Conservation (phyloP, 306 rosid species). For the Vicia faba region DNA sequence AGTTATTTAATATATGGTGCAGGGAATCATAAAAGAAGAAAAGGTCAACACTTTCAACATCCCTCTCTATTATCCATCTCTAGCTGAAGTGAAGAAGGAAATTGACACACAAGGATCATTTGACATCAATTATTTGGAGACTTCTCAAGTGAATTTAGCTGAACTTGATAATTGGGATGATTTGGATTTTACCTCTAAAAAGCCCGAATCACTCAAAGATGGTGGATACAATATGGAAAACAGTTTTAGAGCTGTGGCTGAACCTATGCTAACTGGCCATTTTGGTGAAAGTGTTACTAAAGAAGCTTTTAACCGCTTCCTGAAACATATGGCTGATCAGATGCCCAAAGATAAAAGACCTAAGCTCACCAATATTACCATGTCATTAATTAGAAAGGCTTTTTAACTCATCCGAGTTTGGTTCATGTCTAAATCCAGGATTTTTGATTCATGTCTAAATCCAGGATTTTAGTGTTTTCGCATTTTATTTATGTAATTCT, state of each 20-base stretch:
- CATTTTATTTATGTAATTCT: no score
- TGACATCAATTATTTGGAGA: slow-evolving; percentile 12
- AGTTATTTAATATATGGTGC: not conserved
- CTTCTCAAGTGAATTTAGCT: not conserved
- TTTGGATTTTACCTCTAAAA: not conserved
- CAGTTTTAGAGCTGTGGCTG: slow-evolving; percentile 39
- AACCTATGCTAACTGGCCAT: not conserved
- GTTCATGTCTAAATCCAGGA: no score
- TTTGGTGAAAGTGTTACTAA: not conserved
- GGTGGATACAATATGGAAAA: slow-evolving; percentile 35
- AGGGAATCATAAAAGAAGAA: slow-evolving; percentile 42
- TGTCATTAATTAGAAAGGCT: not conserved
- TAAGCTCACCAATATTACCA: not conserved
- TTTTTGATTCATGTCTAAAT: no score
- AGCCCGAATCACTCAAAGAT: not conserved
- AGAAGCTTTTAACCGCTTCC: not conserved
- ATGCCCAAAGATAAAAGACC: not conserved
- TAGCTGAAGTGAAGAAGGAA: slow-evolving; percentile 41
- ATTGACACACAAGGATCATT: slow-evolving; percentile 45
- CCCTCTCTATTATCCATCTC: slow-evolving; percentile 48
- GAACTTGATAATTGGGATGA: not conserved
- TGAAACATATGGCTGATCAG: not conserved
- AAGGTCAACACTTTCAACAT: slow-evolving; percentile 45
- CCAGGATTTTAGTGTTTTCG: no score
- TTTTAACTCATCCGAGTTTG: no score